These are phyloP conservation scores for Carex scoparia DNA, from an alignment of 176 grass and related monocot species.

Conservation along the genomic window DNA sequence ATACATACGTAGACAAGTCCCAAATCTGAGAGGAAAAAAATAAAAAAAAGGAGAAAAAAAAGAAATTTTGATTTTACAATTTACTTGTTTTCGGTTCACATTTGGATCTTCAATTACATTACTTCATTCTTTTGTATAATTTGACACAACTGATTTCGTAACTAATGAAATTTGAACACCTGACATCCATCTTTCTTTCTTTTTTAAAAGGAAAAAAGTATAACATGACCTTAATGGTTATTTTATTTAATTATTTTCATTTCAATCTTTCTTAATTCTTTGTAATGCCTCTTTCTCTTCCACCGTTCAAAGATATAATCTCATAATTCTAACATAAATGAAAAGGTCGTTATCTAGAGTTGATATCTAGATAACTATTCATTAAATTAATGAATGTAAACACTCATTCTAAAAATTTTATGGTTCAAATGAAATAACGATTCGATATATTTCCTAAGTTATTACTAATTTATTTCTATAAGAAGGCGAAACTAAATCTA, in stretches of 20 bases:
- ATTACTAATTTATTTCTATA: background rate
- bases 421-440: background rate
- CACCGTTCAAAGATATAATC: too few species aligned
- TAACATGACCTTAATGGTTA: background rate
- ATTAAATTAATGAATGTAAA: background rate
- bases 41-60: background rate
- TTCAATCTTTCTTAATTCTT: too few species aligned
- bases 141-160: too few species aligned
- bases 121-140: too few species aligned
- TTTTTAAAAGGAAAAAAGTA: too few species aligned
- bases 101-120: background rate
- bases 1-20: background rate
- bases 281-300: too few species aligned
- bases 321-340: too few species aligned
- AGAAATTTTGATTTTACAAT: background rate
- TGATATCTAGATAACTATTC: too few species aligned
- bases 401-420: background rate
- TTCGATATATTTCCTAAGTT: too few species aligned
- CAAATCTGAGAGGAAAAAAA: background rate
- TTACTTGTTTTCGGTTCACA: background rate
- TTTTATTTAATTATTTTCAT: background rate
- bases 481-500: background rate
- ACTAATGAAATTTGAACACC: too few species aligned
- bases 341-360: too few species aligned
- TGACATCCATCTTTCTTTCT: too few species aligned